These are phyloP conservation scores for Stemphylium lycopersici DNA, from an alignment of 2,329 filamentous ascomycete species.

Conservation along the genomic window DNA sequence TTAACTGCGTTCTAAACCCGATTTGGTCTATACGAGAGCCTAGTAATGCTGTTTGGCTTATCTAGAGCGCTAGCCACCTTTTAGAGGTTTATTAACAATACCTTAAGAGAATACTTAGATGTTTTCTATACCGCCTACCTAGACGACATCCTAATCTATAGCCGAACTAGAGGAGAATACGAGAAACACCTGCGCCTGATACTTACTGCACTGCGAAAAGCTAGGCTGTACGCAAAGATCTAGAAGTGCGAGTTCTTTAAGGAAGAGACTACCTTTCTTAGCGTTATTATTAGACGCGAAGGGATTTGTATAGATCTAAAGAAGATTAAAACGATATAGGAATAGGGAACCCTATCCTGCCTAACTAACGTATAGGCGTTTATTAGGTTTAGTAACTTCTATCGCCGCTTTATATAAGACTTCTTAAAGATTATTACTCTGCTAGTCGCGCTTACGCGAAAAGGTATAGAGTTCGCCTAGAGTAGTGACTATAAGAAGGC, in stretches of 20 bases:
- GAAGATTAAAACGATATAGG: background rate
- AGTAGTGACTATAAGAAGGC: background rate
- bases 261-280: background rate
- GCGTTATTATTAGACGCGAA: background rate
- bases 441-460: background rate
- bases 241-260: background rate
- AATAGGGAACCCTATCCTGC: background rate
- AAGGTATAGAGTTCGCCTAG: background rate
- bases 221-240: background rate
- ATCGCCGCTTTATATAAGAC: background rate
- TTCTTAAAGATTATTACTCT: background rate
- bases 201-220: background rate
- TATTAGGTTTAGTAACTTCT: background rate
- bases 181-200: background rate
- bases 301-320: background rate
- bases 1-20: background rate
- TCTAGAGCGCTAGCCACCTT: background rate
- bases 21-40: background rate
- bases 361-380: background rate
- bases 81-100: slow-evolving; percentile 2
- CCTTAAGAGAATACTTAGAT: background rate
- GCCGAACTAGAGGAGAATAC: background rate
- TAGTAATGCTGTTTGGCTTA: background rate
- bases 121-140: background rate
- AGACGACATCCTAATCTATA: slow-evolving; percentile 1